Base-by-base conservation (phyloP, 441 rosid genomes). In the Dalechampia spathulata region DNA sequence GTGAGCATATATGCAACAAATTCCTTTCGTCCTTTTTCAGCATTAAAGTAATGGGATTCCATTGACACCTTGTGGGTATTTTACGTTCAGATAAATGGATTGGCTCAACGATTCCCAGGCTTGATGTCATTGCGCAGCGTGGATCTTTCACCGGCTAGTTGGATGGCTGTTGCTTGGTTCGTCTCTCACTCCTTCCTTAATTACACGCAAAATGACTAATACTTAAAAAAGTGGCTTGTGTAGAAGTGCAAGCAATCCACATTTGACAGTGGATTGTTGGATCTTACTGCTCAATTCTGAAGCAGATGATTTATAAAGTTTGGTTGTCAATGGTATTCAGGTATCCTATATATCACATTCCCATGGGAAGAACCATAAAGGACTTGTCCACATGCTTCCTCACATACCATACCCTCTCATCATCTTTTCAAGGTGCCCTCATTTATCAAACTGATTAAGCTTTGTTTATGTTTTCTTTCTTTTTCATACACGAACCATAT, bases 121-220 rank as follows among this genome's bases (percentile, higher is more conserved):
- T 70, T 93, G 66, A 83, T 81, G 85, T 80, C 97, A 2, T 67
- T 93, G 70, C 79, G 95, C 74, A 90, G 90, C 42, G 90, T 93
- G 1, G 99, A 93, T 78, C 99, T 93, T 81, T 93, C 99, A 0
- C 99, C 99, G 0, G 99, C 97, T n/a, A 90, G 96, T 65, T 93
- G 99, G 99, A 93, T 93, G 97, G 92, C 99, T 0, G 93, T 93
- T 43, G 92, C 97, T 5, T 93, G 99, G 99, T 93, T 56, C 20
- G 40, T 49, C 11, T 20, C 44, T 50, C 32, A 14, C 37, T 14
- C 57, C 34, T 4, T 30, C 5, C 34, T 3, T 30, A 8, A 4
- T 3, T 4, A 30, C 8, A 3, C 34, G 8, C 34, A 8, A 3
- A 8, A 4, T 37, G n/a, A 25, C 46, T 25, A 20, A 11, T 1